Conservation (phyloP, 176 grass and related monocot genomes). For the Tillandsia leiboldiana region DNA sequence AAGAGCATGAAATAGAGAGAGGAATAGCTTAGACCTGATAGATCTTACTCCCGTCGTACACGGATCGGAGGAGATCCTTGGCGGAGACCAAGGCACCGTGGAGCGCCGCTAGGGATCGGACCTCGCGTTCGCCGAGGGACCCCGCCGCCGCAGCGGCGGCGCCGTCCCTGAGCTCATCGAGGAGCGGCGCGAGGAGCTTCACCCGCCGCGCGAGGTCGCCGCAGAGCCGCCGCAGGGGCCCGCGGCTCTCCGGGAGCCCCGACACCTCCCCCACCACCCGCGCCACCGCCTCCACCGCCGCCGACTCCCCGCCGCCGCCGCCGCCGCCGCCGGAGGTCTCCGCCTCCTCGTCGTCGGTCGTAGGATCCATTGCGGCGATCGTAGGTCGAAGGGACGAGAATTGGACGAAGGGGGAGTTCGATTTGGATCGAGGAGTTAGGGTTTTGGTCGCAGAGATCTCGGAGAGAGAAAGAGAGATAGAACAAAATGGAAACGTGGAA, state of each 20-base stretch:
- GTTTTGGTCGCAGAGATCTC: no score
- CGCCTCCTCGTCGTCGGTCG: background rate
- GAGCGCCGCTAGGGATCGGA: slow-evolving; percentile 15
- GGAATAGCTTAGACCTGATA: slow-evolving; percentile 45
- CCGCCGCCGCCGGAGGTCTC: background rate
- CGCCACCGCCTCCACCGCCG: slow-evolving; percentile 13
- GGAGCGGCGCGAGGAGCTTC: slow-evolving; percentile 66
- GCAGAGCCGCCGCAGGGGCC: slow-evolving; percentile 58
- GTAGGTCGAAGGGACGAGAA: background rate
- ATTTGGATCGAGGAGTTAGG: background rate
- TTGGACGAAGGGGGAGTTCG: background rate
- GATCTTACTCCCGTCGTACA: slow-evolving; percentile 75
- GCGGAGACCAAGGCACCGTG: slow-evolving; percentile 36
- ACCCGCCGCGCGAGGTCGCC: slow-evolving; percentile 67
- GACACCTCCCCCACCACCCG: slow-evolving; percentile 49
- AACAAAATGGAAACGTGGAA: no score
- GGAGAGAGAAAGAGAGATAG: no score
- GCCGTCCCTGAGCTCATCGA: slow-evolving; percentile 44
- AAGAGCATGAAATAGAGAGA: background rate
- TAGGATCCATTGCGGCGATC: background rate
- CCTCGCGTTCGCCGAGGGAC: background rate
- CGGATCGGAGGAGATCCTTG: slow-evolving; percentile 49
- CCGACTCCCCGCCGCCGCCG: background rate
- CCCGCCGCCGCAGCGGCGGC: background rate
- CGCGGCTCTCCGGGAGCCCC: slow-evolving; percentile 68